A percentile compares a stretch with the other conserved stretches of the same genome.
Conservation (phyloP, 257 asterid species). For the Handroanthus guayacan region DNA sequence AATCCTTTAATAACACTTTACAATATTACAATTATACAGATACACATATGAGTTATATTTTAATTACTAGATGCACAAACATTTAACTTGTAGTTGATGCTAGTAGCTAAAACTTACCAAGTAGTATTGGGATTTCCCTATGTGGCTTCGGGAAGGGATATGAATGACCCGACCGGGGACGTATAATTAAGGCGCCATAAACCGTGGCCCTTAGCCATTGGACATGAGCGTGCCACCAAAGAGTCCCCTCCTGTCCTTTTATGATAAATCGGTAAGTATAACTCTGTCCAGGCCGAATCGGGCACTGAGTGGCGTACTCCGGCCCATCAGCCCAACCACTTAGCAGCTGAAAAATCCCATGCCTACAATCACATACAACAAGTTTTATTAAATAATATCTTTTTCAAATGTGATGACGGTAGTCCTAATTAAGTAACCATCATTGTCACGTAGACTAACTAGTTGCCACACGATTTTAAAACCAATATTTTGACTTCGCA, state of each 20-base stretch:
- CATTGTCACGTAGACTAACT: background rate
- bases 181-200: constrained; percentile 69
- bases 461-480: background rate
- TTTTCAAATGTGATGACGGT: background rate
- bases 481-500: background rate
- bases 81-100: too few species aligned
- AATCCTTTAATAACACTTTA: too few species aligned
- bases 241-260: constrained; percentile 75
- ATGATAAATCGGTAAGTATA: constrained; percentile 66
- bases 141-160: constrained; percentile 78
- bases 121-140: constrained; percentile 63
- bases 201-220: constrained; percentile 74
- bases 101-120: constrained; percentile 46
- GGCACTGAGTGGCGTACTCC: constrained; percentile 66
- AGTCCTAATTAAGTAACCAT: constrained; percentile 1
- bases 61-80: too few species aligned
- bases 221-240: constrained; percentile 89
- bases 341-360: constrained; percentile 63
- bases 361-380: constrained; percentile 51
- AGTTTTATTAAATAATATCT: background rate
- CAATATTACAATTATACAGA: too few species aligned
- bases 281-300: constrained; percentile 63
- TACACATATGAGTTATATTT: too few species aligned
- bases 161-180: constrained; percentile 61
- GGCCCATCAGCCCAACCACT: constrained; percentile 92